Conservation (phyloP, 2,329 filamentous ascomycete genomes). For the Epichloe uncinata region DNA sequence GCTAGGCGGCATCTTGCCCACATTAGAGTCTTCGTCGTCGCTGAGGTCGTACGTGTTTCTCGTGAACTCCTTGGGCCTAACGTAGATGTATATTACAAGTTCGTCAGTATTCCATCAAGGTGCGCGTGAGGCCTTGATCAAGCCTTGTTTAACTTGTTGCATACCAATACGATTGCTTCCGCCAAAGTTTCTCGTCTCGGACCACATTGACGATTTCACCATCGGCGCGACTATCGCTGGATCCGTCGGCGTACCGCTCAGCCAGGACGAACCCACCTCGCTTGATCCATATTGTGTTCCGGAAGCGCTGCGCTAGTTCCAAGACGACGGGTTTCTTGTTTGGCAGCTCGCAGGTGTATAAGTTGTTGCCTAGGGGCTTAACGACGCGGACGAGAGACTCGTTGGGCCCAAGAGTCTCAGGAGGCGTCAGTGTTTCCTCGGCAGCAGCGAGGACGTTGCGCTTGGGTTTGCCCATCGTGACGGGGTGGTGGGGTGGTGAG, state of each 20-base stretch:
- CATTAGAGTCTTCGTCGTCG: slow-evolving; percentile 61
- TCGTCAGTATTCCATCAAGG: slow-evolving; percentile 9
- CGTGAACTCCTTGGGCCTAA: slow-evolving; percentile 66
- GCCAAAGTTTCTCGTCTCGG: slow-evolving; percentile 80
- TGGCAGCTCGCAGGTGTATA: slow-evolving; percentile 69
- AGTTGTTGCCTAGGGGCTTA: slow-evolving; percentile 76
- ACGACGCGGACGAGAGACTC: slow-evolving; percentile 64
- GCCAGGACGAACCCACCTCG: slow-evolving; percentile 78
- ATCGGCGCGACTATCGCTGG: slow-evolving; percentile 62
- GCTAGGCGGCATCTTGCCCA: slow-evolving; percentile 74
- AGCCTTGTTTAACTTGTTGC: slow-evolving; percentile 7
- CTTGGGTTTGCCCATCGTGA: slow-evolving; percentile 35
- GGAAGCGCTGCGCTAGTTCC: slow-evolving; percentile 74
- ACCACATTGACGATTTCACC: slow-evolving; percentile 93
- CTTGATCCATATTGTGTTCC: slow-evolving; percentile 88
- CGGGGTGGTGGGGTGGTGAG: neutral
- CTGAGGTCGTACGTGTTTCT: slow-evolving; percentile 51
- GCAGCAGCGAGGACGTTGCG: slow-evolving; percentile 66
- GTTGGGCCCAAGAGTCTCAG: slow-evolving; percentile 42
- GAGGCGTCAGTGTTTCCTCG: slow-evolving; percentile 52
- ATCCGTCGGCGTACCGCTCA: slow-evolving; percentile 49
- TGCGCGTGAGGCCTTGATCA: no score
- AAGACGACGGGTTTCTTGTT: slow-evolving; percentile 53
- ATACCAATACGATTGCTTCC: slow-evolving; percentile 79
- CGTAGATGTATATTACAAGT: neutral